Evolutionary conservation across 1,139 yeast genomes (phyloP), one percentile per base, ranked within the genome.

Genomic region (Wickerhamiella infanticola): DNA sequence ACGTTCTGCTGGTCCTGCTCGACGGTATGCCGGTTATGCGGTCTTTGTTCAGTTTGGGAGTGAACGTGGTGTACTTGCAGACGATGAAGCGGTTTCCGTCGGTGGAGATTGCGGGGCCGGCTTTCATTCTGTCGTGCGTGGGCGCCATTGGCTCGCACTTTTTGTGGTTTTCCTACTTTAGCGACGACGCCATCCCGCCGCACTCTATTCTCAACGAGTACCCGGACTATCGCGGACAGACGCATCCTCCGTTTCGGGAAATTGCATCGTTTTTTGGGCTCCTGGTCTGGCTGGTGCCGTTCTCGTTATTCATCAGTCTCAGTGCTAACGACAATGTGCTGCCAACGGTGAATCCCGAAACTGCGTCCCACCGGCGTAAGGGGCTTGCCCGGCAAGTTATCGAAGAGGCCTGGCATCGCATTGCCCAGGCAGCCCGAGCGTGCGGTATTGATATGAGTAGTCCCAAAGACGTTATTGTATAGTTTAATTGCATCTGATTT

Each of bases 251-350:
- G 5, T 90, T 90, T 58, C 69, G 86, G 1, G 95, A 93, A 59
- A 84, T 90, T 3, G 84, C 96, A 27, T 81, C 96, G 3, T 90
- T 90, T 62, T 86, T 93, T 59, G 98, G 96, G 1, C 67, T 90
- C 40, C 80, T 94, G 56, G 80, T 90, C 11, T 90, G 99, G 99
- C 72, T 88, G 50, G 74, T 90, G 40, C 99, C 99, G 33, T 86
- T 90, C 63, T 79, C 95, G 2, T 69, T 93, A 51, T 88, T 93
- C 63, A 90, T 93, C 27, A 81, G 95, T 44, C 70, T 90, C 50
- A 82, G 94, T 60, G 97, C 97, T 5, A 83, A 85, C 51, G 99
- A 93, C 57, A 82, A 85, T 58, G 76, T 82, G 27, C 70, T 90
- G 44, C 98, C 98, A 36, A 69, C 56, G 24, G 51, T 55, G 33